Conservation (phyloP, 2,329 filamentous ascomycete genomes). For the Scytalidium sp. region DNA sequence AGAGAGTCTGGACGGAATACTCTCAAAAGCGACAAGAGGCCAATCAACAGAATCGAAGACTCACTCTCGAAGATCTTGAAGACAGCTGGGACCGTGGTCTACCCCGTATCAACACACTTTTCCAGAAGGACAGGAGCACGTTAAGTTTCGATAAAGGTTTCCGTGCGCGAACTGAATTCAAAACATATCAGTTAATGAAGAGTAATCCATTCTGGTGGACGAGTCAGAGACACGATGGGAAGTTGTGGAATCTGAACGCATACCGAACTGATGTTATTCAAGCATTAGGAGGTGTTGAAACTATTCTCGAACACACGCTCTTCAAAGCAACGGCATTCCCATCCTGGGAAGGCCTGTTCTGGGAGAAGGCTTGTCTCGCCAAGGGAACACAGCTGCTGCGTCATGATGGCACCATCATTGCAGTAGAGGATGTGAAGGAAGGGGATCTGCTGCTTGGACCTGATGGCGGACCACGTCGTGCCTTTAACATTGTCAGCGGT, state of each 20-base stretch:
- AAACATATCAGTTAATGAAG: conserved; percentile 98
- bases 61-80: conserved; percentile 94
- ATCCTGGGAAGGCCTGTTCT: conserved; percentile 95
- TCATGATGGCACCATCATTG: conserved; percentile 39
- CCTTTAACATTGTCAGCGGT: conserved; percentile 47
- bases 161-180: conserved; percentile 92
- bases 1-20: conserved; percentile 98
- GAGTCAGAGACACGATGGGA: conserved; percentile 93
- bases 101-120: conserved; percentile 96
- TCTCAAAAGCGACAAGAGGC: conserved; percentile 97
- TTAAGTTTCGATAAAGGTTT: conserved; percentile 99
- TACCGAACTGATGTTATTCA: conserved; percentile 98
- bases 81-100: conserved; percentile 98
- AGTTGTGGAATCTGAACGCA: conserved; percentile 94
- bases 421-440: conserved; percentile 46
- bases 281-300: conserved; percentile 88
- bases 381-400: conserved; percentile 42
- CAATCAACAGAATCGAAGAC: conserved; percentile 91
- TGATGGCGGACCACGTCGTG: conserved; percentile 43
- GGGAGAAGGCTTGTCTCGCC: conserved; percentile 62
- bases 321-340: conserved; percentile 98
- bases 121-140: conserved; percentile 97
- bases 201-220: conserved; percentile 99
- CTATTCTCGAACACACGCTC: conserved; percentile 91
- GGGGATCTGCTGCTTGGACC: conserved; percentile 47